Conservation (phyloP, 148 eudicot genomes). For the Silene conica region DNA sequence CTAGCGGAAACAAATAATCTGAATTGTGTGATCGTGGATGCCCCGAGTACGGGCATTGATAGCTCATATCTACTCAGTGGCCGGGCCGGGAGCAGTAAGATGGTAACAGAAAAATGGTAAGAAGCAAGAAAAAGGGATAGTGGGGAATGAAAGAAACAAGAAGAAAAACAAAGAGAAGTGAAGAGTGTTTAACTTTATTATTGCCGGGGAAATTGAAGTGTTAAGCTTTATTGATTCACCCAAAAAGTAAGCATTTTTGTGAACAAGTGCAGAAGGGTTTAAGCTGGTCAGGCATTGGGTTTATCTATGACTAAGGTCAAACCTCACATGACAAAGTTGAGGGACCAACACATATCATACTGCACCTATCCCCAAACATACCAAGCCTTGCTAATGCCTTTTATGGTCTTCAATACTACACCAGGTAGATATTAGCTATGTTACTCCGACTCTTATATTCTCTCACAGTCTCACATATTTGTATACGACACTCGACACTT, state of each 20-base stretch:
- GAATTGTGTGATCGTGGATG: too few relatives aligned
- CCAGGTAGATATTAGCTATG: too few relatives aligned
- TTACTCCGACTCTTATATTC: too few relatives aligned
- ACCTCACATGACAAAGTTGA: slow-evolving; percentile 28
- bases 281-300: slow-evolving; percentile 24
- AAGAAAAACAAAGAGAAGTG: background rate
- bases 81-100: too few relatives aligned
- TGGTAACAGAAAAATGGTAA: background rate
- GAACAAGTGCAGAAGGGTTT: slow-evolving; percentile 18
- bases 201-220: slow-evolving; percentile 6
- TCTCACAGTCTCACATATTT: too few relatives aligned
- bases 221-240: slow-evolving; percentile 13
- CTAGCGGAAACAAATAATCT: too few relatives aligned
- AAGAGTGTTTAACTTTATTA: slow-evolving; percentile 3
- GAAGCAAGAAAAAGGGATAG: background rate
- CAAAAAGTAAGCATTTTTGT: slow-evolving; percentile 14
- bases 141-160: slow-evolving; percentile 24
- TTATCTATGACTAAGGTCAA: slow-evolving; percentile 28
- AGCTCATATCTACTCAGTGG: too few relatives aligned
- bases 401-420: too few relatives aligned
- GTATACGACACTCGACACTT: too few relatives aligned
- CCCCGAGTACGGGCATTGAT: too few relatives aligned
- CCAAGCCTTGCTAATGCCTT: background rate
- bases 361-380: slow-evolving; percentile 17
- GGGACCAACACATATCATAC: slow-evolving; percentile 20